These are phyloP conservation scores for Achaetomiella virescens DNA, from an alignment of 495 filamentous ascomycete species.

Conservation along the genomic window DNA sequence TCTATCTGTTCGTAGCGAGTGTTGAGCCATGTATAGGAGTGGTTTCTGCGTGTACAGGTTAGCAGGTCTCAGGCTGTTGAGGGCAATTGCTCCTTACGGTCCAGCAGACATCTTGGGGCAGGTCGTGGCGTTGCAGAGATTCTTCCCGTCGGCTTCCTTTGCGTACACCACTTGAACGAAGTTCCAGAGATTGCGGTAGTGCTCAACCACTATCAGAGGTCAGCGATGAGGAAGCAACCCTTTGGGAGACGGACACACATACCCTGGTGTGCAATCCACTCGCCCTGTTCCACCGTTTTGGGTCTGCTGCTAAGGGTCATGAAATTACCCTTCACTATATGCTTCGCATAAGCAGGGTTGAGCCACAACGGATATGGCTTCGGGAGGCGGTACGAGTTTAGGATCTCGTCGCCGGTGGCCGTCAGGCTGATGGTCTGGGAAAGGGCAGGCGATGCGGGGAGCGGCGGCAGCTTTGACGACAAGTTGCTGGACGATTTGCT, in stretches of 20 bases:
- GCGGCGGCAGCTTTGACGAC: constrained; percentile 47
- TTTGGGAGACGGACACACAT: constrained; percentile 24
- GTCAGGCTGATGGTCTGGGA: constrained; percentile 30
- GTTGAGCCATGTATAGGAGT: constrained; percentile 90
- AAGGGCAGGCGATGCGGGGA: constrained; percentile 40
- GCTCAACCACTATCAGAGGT: constrained; percentile 65
- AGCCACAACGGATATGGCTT: constrained; percentile 34
- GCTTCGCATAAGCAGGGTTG: constrained; percentile 67
- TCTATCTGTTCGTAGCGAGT: constrained; percentile 56
- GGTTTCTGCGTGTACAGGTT: constrained; percentile 45
- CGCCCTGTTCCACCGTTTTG: constrained; percentile 79
- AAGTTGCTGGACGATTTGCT: constrained; percentile 45
- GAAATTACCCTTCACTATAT: constrained; percentile 93
- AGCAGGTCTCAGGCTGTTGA: not conserved
- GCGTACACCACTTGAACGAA: constrained; percentile 79
- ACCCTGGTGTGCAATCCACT: constrained; percentile 96
- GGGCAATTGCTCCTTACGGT: constrained; percentile 51
- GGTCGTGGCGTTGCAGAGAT: constrained; percentile 73
- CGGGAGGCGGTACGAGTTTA: constrained; percentile 47
- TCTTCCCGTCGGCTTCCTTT: constrained; percentile 61
- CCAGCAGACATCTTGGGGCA: constrained; percentile 92
- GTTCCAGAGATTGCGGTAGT: constrained; percentile 77
- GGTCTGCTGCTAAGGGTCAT: constrained; percentile 89
- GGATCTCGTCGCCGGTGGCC: constrained; percentile 38
- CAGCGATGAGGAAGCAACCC: not conserved